phyloP scores from a whole-genome alignment of 75 land plant genomes.

The Selaginella moellendorffii region DNA sequence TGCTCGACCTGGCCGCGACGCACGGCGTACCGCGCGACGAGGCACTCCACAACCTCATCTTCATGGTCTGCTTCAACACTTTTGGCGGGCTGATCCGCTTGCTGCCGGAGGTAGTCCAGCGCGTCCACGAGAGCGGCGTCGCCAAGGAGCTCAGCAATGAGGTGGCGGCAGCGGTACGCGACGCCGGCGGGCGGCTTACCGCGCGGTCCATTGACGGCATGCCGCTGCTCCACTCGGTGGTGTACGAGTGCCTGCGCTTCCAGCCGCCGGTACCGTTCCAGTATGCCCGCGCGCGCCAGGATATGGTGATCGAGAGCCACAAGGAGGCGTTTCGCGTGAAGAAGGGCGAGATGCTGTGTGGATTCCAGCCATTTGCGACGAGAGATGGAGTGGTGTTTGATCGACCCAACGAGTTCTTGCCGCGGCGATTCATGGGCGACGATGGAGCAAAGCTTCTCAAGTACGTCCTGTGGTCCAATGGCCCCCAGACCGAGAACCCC shows the following conservation, averaged over 20 bases:
- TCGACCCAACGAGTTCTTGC: not conserved
- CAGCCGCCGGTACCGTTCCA: not conserved
- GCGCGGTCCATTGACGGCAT: not conserved
- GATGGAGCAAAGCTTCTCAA: constrained; percentile 39
- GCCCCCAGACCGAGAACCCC: not conserved
- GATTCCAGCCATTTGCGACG: constrained; percentile 4
- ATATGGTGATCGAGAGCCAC: not conserved
- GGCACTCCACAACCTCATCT: constrained; percentile 29
- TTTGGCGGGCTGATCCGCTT: constrained; percentile 27
- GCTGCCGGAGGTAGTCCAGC: constrained; percentile 10
- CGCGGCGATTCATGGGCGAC: constrained; percentile 42
- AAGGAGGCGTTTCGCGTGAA: not conserved
- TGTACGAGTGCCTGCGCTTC: not conserved
- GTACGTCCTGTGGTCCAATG: constrained; percentile 24
- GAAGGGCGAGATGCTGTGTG: constrained; percentile 2
- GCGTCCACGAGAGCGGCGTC: not conserved
- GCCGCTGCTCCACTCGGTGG: constrained; percentile 2
- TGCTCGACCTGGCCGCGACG: constrained; percentile 19
- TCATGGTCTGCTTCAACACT: constrained; percentile 29
- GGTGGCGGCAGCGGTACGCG: not conserved
- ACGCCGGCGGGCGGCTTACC: not conserved
- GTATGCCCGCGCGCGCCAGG: not conserved
- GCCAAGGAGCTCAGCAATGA: not conserved
- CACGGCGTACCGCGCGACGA: constrained; percentile 37
- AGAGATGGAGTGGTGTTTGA: not conserved